phyloP scores from a whole-genome alignment of 1,139 yeast genomes.

The Kurtzmaniella quercitrusa region DNA sequence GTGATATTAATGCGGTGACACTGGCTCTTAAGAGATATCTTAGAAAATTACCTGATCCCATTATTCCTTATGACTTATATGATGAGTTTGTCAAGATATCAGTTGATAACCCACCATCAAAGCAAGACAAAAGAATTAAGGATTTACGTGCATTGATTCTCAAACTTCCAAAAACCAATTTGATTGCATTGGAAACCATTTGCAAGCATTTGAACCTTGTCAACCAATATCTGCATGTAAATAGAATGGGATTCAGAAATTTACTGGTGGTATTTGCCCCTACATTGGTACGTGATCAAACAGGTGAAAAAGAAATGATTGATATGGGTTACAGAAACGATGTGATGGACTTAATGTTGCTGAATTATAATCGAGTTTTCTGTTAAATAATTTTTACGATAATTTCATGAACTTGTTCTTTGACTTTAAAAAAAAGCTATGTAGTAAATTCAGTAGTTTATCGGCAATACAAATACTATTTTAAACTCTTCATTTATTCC shows the following conservation, averaged over 20 bases:
- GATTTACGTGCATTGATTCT: constrained; percentile 29
- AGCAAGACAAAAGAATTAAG: constrained; percentile 25
- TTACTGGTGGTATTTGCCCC: constrained; percentile 95
- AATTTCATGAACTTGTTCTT: too few relatives aligned
- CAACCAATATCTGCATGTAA: constrained; percentile 42
- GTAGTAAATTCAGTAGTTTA: too few relatives aligned
- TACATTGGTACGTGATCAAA: constrained; percentile 75
- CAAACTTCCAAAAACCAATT: constrained; percentile 66
- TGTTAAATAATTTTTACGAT: constrained; percentile 4
- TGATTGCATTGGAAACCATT: constrained; percentile 50
- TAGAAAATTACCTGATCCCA: constrained; percentile 80
- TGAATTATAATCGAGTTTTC: constrained; percentile 45
- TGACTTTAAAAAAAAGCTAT: too few relatives aligned
- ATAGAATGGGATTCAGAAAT: constrained; percentile 79
- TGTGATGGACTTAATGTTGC: constrained; percentile 72
- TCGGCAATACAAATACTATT: too few relatives aligned
- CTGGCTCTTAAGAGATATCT: constrained; percentile 84
- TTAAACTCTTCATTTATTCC: too few relatives aligned
- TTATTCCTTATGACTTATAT: constrained; percentile 68
- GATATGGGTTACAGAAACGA: constrained; percentile 86
- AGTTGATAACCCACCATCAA: constrained; percentile 29
- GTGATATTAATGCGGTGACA: constrained; percentile 84
- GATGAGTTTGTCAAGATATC: constrained; percentile 54
- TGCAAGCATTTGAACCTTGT: constrained; percentile 64
- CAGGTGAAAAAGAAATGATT: constrained; percentile 77